A percentile compares a stretch with the other conserved stretches of the same genome.
These are phyloP conservation scores for Phytopythium ostracodes DNA, from an alignment of 352 stramenopile genomes.

Conservation along the genomic window DNA sequence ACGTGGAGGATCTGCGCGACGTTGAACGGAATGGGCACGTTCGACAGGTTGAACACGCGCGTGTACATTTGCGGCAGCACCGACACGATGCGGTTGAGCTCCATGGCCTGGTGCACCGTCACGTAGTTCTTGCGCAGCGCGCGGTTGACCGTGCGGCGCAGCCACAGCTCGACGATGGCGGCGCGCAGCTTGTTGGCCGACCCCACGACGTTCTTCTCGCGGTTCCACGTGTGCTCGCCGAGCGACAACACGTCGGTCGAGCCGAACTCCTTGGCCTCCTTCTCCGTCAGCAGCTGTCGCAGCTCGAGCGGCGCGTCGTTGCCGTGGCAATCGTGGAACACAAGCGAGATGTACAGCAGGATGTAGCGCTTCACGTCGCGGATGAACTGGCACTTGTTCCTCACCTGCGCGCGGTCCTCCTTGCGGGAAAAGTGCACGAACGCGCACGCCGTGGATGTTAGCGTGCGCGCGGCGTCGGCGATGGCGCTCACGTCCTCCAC, in stretches of 20 bases:
- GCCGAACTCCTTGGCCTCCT: constrained; percentile 34
- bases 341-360: constrained; percentile 46
- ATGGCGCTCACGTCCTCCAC: constrained; percentile 36
- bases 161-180: constrained; percentile 54
- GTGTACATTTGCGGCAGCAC: constrained; percentile 47
- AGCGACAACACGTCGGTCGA: constrained; percentile 34
- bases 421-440: constrained; percentile 47
- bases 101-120: constrained; percentile 35
- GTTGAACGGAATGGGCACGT: constrained; percentile 43
- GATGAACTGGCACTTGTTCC: constrained; percentile 50
- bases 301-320: constrained; percentile 36
- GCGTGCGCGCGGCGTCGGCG: constrained; percentile 29
- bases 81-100: constrained; percentile 46
- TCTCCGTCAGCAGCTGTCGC: constrained; percentile 34
- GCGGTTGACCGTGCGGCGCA: constrained; percentile 38
- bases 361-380: constrained; percentile 57
- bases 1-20: constrained; percentile 39
- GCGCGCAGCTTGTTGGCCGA: constrained; percentile 48
- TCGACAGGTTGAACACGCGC: constrained; percentile 43
- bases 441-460: constrained; percentile 34
- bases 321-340: constrained; percentile 54
- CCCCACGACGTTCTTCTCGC: constrained; percentile 35
- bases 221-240: constrained; percentile 41
- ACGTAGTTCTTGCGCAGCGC: constrained; percentile 37
- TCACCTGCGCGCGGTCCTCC: constrained; percentile 26